phyloP scores from a whole-genome alignment of 1,284 basidiomycete genomes.

The Tausonia pullulans region DNA sequence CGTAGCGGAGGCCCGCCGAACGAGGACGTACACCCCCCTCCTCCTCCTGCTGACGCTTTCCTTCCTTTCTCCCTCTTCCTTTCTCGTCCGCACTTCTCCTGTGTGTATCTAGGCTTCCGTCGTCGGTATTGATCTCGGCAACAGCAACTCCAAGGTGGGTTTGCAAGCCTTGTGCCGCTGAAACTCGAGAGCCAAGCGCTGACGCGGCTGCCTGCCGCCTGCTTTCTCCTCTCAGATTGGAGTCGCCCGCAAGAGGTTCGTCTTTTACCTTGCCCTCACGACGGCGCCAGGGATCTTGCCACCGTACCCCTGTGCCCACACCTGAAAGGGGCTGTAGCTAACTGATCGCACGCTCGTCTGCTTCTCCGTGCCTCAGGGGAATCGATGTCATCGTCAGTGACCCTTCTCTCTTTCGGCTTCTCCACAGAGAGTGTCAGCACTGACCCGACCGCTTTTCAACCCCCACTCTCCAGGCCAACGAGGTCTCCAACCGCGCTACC shows the following conservation, averaged over 20 bases:
- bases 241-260: conserved; percentile 58
- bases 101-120: conserved; percentile 37
- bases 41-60: too few relatives aligned
- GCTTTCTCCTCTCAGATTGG: conserved; percentile 52
- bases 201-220: conserved; percentile 18
- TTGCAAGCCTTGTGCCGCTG: conserved; percentile 4
- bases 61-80: too few relatives aligned
- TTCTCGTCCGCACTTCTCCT: too few relatives aligned
- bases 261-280: not conserved
- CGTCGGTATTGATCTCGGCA: conserved; percentile 85
- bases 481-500: conserved; percentile 86
- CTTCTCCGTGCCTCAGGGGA: conserved; percentile 43
- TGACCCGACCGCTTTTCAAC: conserved; percentile 7
- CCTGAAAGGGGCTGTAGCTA: not conserved
- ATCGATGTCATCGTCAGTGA: conserved; percentile 75
- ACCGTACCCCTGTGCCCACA: too few relatives aligned
- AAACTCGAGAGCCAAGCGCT: conserved; percentile 17
- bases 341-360: not conserved
- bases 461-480: conserved; percentile 46
- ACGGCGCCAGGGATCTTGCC: not conserved
- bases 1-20: too few relatives aligned
- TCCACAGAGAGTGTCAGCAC: not conserved
- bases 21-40: too few relatives aligned
- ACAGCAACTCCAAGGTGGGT: conserved; percentile 66
- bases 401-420: not conserved